Evolutionary conservation across 768 basidiomycete species (phyloP), one percentile per base, ranked within the genome.

Genomic region (Pisolithus sp.): DNA sequence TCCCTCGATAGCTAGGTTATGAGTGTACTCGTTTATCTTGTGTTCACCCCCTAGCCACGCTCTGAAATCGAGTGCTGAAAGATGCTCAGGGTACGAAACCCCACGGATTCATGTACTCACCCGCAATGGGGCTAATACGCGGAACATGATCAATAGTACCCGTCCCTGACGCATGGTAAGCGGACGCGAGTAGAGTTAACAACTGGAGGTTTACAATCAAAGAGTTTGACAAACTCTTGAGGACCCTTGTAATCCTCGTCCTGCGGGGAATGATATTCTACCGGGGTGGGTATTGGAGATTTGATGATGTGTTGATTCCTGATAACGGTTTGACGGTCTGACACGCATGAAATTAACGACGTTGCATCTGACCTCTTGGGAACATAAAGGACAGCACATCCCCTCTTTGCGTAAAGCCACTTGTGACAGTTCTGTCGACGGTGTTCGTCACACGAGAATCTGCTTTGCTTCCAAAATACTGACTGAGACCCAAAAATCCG

Each of bases 401-500:
- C 72, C 5, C 90, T 76, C 63, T 88, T 85, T 3, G 80, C 74
- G 58, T 76, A 83, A 2, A 92, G 69, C 90, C 92, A 94, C 67
- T 93, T 93, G 68, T 93, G 86, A 57, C 85, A 86, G 59, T 91
- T 91, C 81, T 88, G 54, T 49, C 13, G 2, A 5, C 8, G 21
- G 49, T 7, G 13, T 2, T 31, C 23, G 40, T 24, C 46, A 18
- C 23, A 45, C 17, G 6, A 23, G 17, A 41, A 18, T 20, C n/a
- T 15, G 2, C 15, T 21, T n/a, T 3, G 13, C 36, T 26, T 26
- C 21, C 6, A 20, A 40, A 17, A 3, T 4, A 71, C 79, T 21
- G 54, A 89, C 87, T 31, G 87, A 84, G 21, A 85, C 70, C 82
- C 83, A 90, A 61, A 91, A 89, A 66, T 93, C 90, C 10, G 86